Conservation (phyloP, 345 rosid species). For the Rhodamnia argentea region DNA sequence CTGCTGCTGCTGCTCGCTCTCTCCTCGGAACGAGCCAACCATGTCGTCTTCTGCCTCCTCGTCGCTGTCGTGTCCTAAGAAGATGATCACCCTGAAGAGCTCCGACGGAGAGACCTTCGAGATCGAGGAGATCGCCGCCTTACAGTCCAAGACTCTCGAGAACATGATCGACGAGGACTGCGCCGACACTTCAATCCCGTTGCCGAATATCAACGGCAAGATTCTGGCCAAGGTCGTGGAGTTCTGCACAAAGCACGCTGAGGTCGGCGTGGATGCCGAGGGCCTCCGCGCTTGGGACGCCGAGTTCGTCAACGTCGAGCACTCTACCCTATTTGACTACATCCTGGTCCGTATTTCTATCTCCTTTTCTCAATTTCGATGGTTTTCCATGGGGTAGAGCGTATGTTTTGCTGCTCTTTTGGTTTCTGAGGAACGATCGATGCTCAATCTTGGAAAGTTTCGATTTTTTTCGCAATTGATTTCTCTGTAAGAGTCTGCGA, state of each 20-base stretch:
- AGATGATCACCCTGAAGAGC: constrained; percentile 31
- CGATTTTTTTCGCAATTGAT: not conserved
- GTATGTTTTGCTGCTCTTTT: not conserved
- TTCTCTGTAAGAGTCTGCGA: not conserved
- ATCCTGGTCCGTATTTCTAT: constrained; percentile 24
- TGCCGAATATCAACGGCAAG: constrained; percentile 48
- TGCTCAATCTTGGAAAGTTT: not conserved
- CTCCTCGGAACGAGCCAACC: not conserved
- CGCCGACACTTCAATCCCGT: constrained; percentile 34
- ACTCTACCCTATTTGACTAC: constrained; percentile 43
- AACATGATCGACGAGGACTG: constrained; percentile 55
- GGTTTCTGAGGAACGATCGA: not conserved
- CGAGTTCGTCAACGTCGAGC: constrained; percentile 44
- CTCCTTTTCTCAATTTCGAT: not conserved
- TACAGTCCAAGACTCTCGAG: constrained; percentile 41
- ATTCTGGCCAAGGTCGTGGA: constrained; percentile 47
- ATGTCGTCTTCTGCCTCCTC: not conserved
- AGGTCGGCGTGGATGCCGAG: constrained; percentile 13
- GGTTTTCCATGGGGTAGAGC: not conserved
- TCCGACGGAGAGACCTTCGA: constrained; percentile 9
- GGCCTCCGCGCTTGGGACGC: constrained; percentile 35
- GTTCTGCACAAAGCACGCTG: constrained; percentile 47
- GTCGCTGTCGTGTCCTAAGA: not conserved
- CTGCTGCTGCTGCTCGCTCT: not conserved
- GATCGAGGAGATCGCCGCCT: constrained; percentile 42